phyloP scores from a whole-genome alignment of 1,284 basidiomycete genomes.

The Cutaneotrichosporon cyanovorans region DNA sequence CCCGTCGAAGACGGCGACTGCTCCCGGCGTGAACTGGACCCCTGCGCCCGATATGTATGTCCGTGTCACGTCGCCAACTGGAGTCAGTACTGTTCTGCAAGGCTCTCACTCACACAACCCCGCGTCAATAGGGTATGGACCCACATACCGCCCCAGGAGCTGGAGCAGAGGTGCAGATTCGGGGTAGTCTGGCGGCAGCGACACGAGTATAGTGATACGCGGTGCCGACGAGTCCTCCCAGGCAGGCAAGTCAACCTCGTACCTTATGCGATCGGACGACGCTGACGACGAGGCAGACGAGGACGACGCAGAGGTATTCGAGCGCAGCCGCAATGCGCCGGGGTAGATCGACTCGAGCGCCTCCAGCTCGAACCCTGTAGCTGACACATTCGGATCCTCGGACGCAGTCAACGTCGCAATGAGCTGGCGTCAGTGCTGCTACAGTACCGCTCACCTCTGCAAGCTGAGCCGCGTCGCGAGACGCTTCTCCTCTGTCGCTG shows the following conservation, averaged over 20 bases:
- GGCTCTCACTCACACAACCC: slow-evolving; percentile 35
- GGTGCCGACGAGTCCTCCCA: slow-evolving; percentile 37
- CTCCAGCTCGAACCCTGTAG: slow-evolving; percentile 47
- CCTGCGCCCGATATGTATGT: slow-evolving; percentile 72
- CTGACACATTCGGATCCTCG: slow-evolving; percentile 24
- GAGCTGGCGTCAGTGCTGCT: slow-evolving; percentile 21
- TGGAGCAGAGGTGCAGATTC: slow-evolving; percentile 68
- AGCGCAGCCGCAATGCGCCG: slow-evolving; percentile 49
- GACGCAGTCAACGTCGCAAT: slow-evolving; percentile 30
- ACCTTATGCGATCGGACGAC: slow-evolving; percentile 51
- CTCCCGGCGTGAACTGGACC: slow-evolving; percentile 63
- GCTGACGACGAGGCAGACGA: neutral
- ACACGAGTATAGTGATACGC: slow-evolving; percentile 59
- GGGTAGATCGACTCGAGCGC: slow-evolving; percentile 78
- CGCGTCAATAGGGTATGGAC: slow-evolving; percentile 51
- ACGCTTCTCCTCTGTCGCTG: no score
- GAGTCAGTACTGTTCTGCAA: neutral
- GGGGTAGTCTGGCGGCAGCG: slow-evolving; percentile 66
- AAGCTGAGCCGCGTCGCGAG: slow-evolving; percentile 3
- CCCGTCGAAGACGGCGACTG: slow-evolving; percentile 81
- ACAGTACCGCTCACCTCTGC: neutral
- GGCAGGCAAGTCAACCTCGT: slow-evolving; percentile 54
- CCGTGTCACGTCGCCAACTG: slow-evolving; percentile 64
- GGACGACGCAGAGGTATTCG: slow-evolving; percentile 8
- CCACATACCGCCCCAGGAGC: slow-evolving; percentile 76